phyloP scores from a whole-genome alignment of 257 asterid genomes.

The Nicotiana obtusifolia region DNA sequence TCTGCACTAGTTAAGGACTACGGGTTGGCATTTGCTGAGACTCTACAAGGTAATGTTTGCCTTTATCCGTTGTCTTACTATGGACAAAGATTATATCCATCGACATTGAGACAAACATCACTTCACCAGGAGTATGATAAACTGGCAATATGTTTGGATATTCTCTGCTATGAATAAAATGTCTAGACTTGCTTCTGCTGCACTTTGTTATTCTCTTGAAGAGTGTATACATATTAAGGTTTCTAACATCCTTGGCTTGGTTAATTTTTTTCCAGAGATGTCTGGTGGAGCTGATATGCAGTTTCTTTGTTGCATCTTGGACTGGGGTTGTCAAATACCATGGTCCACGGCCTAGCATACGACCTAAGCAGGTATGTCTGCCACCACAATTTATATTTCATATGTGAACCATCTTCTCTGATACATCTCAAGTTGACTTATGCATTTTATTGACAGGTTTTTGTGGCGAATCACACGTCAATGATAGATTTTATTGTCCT shows the following conservation, averaged over 20 bases:
- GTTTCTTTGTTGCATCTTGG: conserved; percentile 99
- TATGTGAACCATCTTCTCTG: not conserved
- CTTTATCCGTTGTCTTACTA: not conserved
- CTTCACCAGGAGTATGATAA: not conserved
- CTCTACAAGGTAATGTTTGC: not conserved
- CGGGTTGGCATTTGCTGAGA: not conserved
- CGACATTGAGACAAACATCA: not conserved
- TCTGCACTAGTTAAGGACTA: not conserved
- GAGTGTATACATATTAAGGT: conserved; percentile 13
- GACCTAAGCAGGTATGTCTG: conserved; percentile 81
- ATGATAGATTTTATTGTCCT: conserved; percentile 95
- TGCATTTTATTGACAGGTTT: conserved; percentile 49
- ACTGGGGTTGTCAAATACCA: conserved; percentile 99
- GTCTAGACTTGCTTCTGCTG: not conserved
- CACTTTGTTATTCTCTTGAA: not conserved
- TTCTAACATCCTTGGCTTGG: conserved; percentile 17
- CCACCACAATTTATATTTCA: not conserved
- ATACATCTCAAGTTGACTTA: not conserved
- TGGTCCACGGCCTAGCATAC: conserved; percentile 95
- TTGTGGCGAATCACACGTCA: conserved; percentile 98
- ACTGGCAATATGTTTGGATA: not conserved
- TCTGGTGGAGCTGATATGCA: conserved; percentile 96
- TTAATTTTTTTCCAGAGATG: conserved; percentile 48
- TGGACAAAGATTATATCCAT: not conserved
- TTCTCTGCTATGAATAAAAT: not conserved